Evolutionary conservation across 1,284 basidiomycete genomes (phyloP).

Genomic region (Ustilago trichophora): DNA sequence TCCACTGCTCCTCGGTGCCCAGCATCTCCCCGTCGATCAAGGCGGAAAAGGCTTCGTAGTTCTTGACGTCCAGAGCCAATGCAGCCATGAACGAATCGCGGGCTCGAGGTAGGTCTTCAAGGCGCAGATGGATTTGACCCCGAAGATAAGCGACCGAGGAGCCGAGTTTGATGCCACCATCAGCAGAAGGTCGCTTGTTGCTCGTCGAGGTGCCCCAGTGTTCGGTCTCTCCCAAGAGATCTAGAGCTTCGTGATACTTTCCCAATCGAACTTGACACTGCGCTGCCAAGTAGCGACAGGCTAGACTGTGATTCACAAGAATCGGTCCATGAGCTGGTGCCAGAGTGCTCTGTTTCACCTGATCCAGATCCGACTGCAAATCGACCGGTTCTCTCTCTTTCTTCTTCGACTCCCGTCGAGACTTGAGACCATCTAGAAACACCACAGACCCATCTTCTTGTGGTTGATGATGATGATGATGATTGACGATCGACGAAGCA

Average conservation of each 20-base stretch:
- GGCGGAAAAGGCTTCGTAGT: constrained; percentile 93
- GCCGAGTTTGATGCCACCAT: constrained; percentile 67
- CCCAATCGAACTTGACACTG: constrained; percentile 93
- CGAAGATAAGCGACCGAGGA: constrained; percentile 81
- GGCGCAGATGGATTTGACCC: constrained; percentile 89
- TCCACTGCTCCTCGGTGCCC: constrained; percentile 75
- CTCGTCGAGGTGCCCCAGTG: constrained; percentile 44
- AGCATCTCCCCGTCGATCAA: constrained; percentile 81
- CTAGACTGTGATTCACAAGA: constrained; percentile 57
- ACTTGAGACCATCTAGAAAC: neutral
- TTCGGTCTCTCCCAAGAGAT: constrained; percentile 78
- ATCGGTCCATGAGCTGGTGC: constrained; percentile 44
- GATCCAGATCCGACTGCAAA: constrained; percentile 32
- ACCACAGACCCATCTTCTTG: constrained; percentile 13
- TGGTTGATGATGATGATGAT: no score
- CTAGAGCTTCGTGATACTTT: constrained; percentile 89
- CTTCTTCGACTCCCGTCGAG: neutral
- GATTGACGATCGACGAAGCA: no score
- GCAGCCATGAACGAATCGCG: constrained; percentile 95
- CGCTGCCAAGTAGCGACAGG: constrained; percentile 72
- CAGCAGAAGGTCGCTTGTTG: constrained; percentile 55
- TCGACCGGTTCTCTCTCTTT: constrained; percentile 4
- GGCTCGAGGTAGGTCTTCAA: constrained; percentile 86
- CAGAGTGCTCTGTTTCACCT: constrained; percentile 22
- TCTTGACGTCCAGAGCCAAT: constrained; percentile 91